These are phyloP conservation scores for Citrus maxima DNA, from an alignment of 345 rosid genomes.

Conservation along the genomic window DNA sequence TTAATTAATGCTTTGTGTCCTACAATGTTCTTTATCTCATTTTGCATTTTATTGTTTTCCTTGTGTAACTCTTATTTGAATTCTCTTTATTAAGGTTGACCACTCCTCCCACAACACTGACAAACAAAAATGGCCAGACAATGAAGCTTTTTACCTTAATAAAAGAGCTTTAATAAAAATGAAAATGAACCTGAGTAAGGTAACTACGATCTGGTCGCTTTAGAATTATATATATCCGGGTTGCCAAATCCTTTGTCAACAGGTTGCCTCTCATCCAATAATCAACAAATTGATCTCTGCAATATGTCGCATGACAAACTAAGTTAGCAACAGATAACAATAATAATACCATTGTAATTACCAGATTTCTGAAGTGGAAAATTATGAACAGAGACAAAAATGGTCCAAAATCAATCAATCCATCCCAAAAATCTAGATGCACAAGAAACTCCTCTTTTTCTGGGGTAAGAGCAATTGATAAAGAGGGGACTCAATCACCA, in stretches of 20 bases:
- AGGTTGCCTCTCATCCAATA: constrained; percentile 75
- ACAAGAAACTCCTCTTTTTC: background rate
- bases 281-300: constrained; percentile 79
- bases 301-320: constrained; percentile 1
- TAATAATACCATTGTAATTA: background rate
- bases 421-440: background rate
- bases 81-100: background rate
- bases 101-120: background rate
- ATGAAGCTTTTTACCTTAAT: no score
- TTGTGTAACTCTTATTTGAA: background rate
- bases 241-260: constrained; percentile 75
- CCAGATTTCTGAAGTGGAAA: background rate
- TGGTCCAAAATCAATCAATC: background rate
- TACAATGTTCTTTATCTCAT: background rate
- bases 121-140: no score
- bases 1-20: background rate
- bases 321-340: constrained; percentile 2
- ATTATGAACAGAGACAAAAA: background rate
- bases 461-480: background rate
- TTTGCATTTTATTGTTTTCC: background rate
- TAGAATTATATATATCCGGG: constrained; percentile 60
- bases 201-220: constrained; percentile 63
- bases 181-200: constrained; percentile 56
- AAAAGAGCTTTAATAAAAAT: background rate
- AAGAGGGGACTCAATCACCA: background rate